Evolutionary conservation across 768 basidiomycete species (phyloP).

Genomic region (Steccherinum ochraceum): DNA sequence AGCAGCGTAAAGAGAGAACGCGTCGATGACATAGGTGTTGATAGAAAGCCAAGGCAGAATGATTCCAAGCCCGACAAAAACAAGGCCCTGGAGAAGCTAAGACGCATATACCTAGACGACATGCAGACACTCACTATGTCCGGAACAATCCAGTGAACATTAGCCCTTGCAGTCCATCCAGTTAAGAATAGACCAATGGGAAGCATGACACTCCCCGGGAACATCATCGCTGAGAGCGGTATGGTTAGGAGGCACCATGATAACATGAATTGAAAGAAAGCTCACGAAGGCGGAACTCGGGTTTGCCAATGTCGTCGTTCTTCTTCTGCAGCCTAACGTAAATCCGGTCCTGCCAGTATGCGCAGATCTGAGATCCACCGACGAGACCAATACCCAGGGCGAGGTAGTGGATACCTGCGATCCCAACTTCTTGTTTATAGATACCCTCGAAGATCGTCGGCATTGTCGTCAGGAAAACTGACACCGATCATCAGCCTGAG

Average conservation of each 20-base stretch:
- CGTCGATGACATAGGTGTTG: slow-evolving; percentile 63
- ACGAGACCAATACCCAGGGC: slow-evolving; percentile 35
- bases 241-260: neutral
- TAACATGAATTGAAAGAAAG: neutral
- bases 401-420: slow-evolving; percentile 61
- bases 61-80: slow-evolving; percentile 57
- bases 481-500: too few relatives aligned
- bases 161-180: slow-evolving; percentile 61
- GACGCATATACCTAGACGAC: slow-evolving; percentile 35
- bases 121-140: slow-evolving; percentile 46
- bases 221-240: slow-evolving; percentile 54
- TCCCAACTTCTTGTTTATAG: slow-evolving; percentile 49
- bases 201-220: slow-evolving; percentile 50
- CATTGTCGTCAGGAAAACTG: slow-evolving; percentile 62
- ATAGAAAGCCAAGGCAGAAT: slow-evolving; percentile 60
- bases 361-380: slow-evolving; percentile 45
- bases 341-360: slow-evolving; percentile 48
- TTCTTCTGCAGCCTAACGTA: slow-evolving; percentile 45
- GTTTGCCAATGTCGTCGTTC: slow-evolving; percentile 46
- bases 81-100: slow-evolving; percentile 57
- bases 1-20: slow-evolving; percentile 60
- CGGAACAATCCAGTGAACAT: slow-evolving; percentile 62
- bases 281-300: slow-evolving; percentile 49
- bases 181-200: slow-evolving; percentile 63
- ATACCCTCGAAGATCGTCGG: slow-evolving; percentile 46